Percentiles rank a stretch among this genome's conserved stretches.
Conservation (phyloP, 768 basidiomycete genomes). For the Podaxis sp. region DNA sequence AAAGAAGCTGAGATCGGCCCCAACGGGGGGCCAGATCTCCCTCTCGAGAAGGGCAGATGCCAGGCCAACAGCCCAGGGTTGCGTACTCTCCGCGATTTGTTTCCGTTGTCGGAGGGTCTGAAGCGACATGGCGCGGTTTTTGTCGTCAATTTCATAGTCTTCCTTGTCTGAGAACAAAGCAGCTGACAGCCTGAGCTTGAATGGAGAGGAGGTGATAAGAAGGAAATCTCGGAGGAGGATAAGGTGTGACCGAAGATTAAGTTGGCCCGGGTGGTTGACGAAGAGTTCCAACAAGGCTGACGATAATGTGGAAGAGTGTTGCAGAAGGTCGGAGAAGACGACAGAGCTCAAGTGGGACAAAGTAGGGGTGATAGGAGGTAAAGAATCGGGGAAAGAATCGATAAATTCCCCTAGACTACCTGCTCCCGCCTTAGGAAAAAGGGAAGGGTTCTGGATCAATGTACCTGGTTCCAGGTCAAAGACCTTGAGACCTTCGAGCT, state of each 20-base stretch:
- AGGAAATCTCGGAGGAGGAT: slow-evolving; percentile 70
- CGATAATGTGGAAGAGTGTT: slow-evolving; percentile 62
- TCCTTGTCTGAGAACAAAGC: slow-evolving; percentile 79
- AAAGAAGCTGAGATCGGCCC: slow-evolving; percentile 78
- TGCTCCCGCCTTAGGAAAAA: slow-evolving; percentile 21
- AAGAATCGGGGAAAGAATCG: slow-evolving; percentile 45
- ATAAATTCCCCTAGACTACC: slow-evolving; percentile 45
- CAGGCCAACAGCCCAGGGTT: slow-evolving; percentile 66
- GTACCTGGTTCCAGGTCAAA: slow-evolving; percentile 69
- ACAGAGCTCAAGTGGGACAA: slow-evolving; percentile 57
- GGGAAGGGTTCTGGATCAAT: slow-evolving; percentile 22
- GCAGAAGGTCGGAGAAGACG: slow-evolving; percentile 55
- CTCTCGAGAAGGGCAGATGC: slow-evolving; percentile 68
- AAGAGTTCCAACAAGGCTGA: slow-evolving; percentile 63
- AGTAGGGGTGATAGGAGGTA: slow-evolving; percentile 65
- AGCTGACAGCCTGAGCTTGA: slow-evolving; percentile 60
- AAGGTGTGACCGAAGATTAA: slow-evolving; percentile 67
- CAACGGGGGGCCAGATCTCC: slow-evolving; percentile 83
- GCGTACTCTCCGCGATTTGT: slow-evolving; percentile 21
- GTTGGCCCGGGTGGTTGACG: slow-evolving; percentile 55
- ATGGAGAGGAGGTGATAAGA: slow-evolving; percentile 65
- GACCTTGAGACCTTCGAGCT: slow-evolving; percentile 42
- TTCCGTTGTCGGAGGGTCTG: slow-evolving; percentile 30
- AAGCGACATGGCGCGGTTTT: slow-evolving; percentile 29
- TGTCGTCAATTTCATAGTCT: slow-evolving; percentile 36